Percentiles rank a stretch among this genome's conserved stretches.
These are phyloP conservation scores for Vigna angularis DNA, from an alignment of 306 rosid genomes.

Conservation along the genomic window DNA sequence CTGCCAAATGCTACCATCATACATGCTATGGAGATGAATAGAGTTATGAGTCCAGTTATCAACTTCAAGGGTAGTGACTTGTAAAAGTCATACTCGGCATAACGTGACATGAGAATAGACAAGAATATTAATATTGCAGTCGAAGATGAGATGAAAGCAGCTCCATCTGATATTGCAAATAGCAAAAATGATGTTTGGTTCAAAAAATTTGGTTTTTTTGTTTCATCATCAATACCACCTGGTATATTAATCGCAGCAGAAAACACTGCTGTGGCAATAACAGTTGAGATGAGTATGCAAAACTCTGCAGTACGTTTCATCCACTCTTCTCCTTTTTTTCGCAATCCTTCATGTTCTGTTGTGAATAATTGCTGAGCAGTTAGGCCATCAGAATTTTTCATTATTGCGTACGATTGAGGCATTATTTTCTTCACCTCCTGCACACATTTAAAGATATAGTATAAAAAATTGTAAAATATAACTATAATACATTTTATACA, in stretches of 20 bases:
- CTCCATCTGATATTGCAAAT: constrained; percentile 54
- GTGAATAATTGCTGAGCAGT: constrained; percentile 55
- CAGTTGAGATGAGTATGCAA: constrained; percentile 47
- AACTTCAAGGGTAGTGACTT: constrained; percentile 54
- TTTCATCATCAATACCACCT: constrained; percentile 24
- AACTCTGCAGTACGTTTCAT: constrained; percentile 52
- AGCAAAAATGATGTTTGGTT: not conserved
- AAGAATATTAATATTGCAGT: constrained; percentile 54
- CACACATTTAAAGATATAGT: not conserved
- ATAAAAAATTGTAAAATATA: too few relatives aligned
- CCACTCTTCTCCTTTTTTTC: constrained; percentile 51
- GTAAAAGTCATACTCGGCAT: constrained; percentile 52
- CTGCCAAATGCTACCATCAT: constrained; percentile 57
- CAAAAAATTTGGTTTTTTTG: constrained; percentile 37
- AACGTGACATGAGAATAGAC: constrained; percentile 57
- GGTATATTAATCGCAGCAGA: constrained; percentile 51
- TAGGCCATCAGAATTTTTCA: constrained; percentile 10
- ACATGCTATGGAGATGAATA: constrained; percentile 51
- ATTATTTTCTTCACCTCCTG: constrained; percentile 60
- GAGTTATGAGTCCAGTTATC: constrained; percentile 46
- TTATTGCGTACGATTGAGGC: constrained; percentile 24
- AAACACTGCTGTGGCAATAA: constrained; percentile 51
- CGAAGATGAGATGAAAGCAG: constrained; percentile 58
- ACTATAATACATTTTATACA: too few relatives aligned
- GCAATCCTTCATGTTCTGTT: constrained; percentile 36